These are phyloP conservation scores for Lupinus albus DNA, from an alignment of 306 rosid species.

Conservation along the genomic window DNA sequence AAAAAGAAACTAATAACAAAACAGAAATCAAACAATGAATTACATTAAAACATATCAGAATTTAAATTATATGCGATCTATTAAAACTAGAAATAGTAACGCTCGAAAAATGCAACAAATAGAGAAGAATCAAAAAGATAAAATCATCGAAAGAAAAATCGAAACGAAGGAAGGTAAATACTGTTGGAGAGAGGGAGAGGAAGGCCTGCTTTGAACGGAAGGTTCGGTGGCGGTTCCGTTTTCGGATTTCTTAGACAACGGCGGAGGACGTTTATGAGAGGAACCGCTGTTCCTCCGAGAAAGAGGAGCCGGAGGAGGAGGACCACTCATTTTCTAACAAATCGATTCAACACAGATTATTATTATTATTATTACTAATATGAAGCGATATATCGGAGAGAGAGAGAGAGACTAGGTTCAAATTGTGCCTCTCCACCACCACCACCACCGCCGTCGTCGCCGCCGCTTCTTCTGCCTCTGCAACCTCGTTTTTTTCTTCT, in stretches of 20 bases:
- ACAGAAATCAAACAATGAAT: background rate
- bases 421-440: conserved; percentile 5
- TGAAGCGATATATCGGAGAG: background rate
- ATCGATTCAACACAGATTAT: too few relatives aligned
- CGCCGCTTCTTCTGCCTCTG: background rate
- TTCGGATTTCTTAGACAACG: conserved; percentile 59
- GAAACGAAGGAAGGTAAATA: conserved; percentile 10
- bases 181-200: conserved; percentile 71
- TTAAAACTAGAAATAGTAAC: too few relatives aligned
- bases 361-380: too few relatives aligned
- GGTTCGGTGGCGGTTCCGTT: conserved; percentile 55
- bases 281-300: conserved; percentile 52
- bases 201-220: conserved; percentile 53
- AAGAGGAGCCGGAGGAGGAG: conserved; percentile 40
- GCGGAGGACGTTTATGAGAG: conserved; percentile 57
- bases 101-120: background rate
- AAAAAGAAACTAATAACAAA: background rate
- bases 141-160: too few relatives aligned
- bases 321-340: conserved; percentile 61
- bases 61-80: background rate
- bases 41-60: background rate
- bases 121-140: background rate
- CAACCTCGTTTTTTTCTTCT: conserved; percentile 11
- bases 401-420: conserved; percentile 5
- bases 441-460: background rate